These are phyloP conservation scores for Hirschioporus abietinus DNA, from an alignment of 768 basidiomycete species.

Conservation along the genomic window DNA sequence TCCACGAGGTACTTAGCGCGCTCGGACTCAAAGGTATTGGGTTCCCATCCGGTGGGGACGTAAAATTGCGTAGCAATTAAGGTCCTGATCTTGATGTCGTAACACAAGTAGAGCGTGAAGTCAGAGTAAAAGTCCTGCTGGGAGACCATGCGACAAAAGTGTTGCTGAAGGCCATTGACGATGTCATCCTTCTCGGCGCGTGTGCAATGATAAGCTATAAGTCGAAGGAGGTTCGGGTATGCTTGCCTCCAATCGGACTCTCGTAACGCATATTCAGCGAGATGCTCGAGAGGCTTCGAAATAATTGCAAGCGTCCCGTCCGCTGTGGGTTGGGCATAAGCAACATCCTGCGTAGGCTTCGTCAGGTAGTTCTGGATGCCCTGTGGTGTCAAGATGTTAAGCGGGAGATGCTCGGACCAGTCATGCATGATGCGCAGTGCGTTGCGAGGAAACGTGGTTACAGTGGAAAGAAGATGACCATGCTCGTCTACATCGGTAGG, in stretches of 20 bases:
- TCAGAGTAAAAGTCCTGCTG: not conserved
- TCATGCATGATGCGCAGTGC: not conserved
- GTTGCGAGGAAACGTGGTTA: not conserved
- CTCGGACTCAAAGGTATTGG: not conserved
- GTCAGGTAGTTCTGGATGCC: not conserved
- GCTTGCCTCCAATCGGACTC: not conserved
- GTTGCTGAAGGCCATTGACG: not conserved
- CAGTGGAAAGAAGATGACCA: not conserved
- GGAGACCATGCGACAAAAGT: not conserved
- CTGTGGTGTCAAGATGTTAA: not conserved
- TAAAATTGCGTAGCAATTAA: not conserved
- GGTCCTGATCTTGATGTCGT: not conserved
- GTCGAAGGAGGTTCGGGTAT: not conserved
- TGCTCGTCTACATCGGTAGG: not conserved
- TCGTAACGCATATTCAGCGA: not conserved
- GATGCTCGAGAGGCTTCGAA: not conserved
- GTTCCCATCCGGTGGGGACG: not conserved
- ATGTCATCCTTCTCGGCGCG: not conserved
- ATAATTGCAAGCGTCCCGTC: not conserved
- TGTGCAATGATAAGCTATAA: not conserved
- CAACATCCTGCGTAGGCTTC: not conserved
- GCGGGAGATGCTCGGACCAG: not conserved
- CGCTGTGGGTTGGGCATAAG: not conserved
- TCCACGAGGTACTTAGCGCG: too few relatives aligned
- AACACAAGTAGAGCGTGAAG: not conserved